Base-by-base conservation (phyloP, 1,284 basidiomycete species). In the Cryptococcus sp. region DNA sequence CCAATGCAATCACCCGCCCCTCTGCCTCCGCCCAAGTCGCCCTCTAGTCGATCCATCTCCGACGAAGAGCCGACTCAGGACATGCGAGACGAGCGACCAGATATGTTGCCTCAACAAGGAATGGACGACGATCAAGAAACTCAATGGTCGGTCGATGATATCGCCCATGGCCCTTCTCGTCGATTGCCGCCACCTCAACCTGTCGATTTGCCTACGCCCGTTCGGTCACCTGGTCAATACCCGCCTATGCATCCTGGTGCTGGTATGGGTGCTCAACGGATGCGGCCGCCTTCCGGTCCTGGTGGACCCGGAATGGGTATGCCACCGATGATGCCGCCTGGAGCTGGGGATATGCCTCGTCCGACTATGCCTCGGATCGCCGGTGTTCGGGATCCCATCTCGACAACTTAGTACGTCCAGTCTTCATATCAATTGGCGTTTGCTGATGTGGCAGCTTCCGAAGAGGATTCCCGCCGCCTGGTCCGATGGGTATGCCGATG, bases 151-250 rank as follows among this genome's bases (percentile, higher is more conserved):
- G 54, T 62, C 24, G 54, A 60, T 14, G 59, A 57, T 11, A 28
- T 6, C 11, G 32, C 42, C 16, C 46, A 54, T 12, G 51, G 48
- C 14, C 54, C 57, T 0, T 41, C 52, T 22, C 55, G 52, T 22
- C 51, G 36, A 22, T 43, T 52, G 16, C 66, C 67, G 4, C 46
- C 62, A 21, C 70, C 70, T 45, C 58, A 56, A 32, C 62, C 60
- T n/a, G 57, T 74, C 35, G 58, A 66, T 53, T 45, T 71, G 18
- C 72, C 72, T 18, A 69, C 70, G 22, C 72, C 72, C 12, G 64
- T 74, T 34, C 52, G 58, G 31, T 58, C 58, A 2, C 57, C 52
- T 33, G 50, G 59, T 21, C 51, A 54, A 24, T 43, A 57, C 34
- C 54, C 61, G 16, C 45, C 40, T 5, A 46, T 50, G 16, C 28